A percentile compares a stretch with the other conserved stretches of the same genome.
phyloP scores from a whole-genome alignment of 1,139 yeast genomes.

The Blastobotrys aristatus region DNA sequence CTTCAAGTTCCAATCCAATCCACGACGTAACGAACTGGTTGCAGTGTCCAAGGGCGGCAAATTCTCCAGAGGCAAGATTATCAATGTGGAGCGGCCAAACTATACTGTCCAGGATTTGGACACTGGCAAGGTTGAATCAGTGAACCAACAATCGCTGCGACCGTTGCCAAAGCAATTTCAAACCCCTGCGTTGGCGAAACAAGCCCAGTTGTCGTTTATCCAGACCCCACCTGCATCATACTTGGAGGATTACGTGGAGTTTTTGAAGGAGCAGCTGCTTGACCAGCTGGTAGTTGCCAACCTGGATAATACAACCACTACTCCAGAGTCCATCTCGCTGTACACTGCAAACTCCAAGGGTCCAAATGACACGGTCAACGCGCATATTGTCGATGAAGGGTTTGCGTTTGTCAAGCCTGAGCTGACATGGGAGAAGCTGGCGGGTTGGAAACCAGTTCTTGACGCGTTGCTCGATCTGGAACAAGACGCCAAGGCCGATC shows the following conservation, averaged over 20 bases:
- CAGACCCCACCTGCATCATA: slow-evolving; percentile 61
- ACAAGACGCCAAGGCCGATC: slow-evolving; percentile 47
- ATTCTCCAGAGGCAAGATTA: slow-evolving; percentile 57
- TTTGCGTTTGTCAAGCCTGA: slow-evolving; percentile 55
- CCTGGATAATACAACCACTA: slow-evolving; percentile 30
- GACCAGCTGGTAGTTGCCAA: slow-evolving; percentile 58
- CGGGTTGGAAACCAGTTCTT: slow-evolving; percentile 25
- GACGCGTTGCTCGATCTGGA: slow-evolving; percentile 40
- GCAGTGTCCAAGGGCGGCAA: slow-evolving; percentile 53
- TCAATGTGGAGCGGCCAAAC: slow-evolving; percentile 46
- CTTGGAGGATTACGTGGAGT: slow-evolving; percentile 53
- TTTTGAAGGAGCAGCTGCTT: slow-evolving; percentile 50
- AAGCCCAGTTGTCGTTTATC: slow-evolving; percentile 52
- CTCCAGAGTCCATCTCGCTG: slow-evolving; percentile 47
- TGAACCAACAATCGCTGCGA: slow-evolving; percentile 45
- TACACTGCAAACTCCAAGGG: slow-evolving; percentile 59
- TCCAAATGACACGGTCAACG: slow-evolving; percentile 58
- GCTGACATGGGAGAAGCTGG: slow-evolving; percentile 37
- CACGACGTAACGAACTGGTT: slow-evolving; percentile 54
- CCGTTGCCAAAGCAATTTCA: slow-evolving; percentile 52
- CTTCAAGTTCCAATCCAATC: slow-evolving; percentile 25
- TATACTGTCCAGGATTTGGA: slow-evolving; percentile 56
- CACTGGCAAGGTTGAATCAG: slow-evolving; percentile 55
- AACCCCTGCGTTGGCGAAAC: slow-evolving; percentile 51
- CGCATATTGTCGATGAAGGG: slow-evolving; percentile 58